Base-by-base conservation (phyloP, 2,329 filamentous ascomycete species). In the Aschersonia sp. region DNA sequence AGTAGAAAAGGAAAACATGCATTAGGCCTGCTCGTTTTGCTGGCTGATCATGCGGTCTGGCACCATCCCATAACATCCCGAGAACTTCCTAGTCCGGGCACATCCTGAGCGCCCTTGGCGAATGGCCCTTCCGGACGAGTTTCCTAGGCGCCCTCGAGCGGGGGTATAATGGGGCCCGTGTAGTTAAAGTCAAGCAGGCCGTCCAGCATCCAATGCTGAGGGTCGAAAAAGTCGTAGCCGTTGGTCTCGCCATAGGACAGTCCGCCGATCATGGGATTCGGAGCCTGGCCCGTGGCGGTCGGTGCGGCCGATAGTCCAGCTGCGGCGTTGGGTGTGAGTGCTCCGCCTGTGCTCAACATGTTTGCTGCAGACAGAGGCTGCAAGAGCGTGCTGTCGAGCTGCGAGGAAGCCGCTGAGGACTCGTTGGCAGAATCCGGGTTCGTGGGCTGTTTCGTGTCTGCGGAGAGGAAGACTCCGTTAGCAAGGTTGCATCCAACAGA, bases 121-220 rank as follows among this genome's bases (percentile, higher is more conserved):
- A 22, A 22, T 22, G 22, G 22, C 22, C 22, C 22, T 22, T 22
- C 22, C 22, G 22, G 22, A 22, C 22, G 22, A 22, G 22, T 22
- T 30, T 30, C 11, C 51, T 61, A 76, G 52, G 72, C 66, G 52
- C 73, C 70, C 51, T 82, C 77, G 39, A 79, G 61, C 1, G 72
- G 69, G 49, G 68, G 66, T 39, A 73, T 70, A 56, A 77, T 82
- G 9, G 71, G n/a, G 30, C 47, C 45, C 14, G 44, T 74, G 59
- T 83, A 88, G 53, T 85, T 86, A 60, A 90, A 84, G 60, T 89
- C 85, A 51, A 92, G 72, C 35, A 90, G 71, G 11, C 86, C 86
- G 62, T 96, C 89, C 51, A 96, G 70, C 71, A 94, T 87, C 89
- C 89, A 96, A 62, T 90, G 87, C 57, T 95, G 74, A 1, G 89